Evolutionary conservation across 2,329 filamentous ascomycete species (phyloP).

Genomic region (Hirsutella minnesotensis): DNA sequence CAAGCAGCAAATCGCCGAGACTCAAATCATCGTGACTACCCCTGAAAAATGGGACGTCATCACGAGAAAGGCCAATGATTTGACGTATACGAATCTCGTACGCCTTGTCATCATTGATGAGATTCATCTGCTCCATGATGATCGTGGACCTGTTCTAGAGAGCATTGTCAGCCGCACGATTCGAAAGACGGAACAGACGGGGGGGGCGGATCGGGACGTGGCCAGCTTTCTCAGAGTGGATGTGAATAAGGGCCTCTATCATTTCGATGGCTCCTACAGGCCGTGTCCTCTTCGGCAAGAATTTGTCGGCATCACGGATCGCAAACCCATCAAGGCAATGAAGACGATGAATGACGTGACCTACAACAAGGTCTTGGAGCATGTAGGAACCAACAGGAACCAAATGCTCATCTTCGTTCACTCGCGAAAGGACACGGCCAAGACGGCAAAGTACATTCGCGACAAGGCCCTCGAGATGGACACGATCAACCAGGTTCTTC

Average conservation of each 20-base stretch:
- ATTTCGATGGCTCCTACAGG: constrained; percentile 89
- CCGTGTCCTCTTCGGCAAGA: constrained; percentile 93
- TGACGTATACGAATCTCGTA: constrained; percentile 95
- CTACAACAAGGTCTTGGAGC: constrained; percentile 93
- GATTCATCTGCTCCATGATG: constrained; percentile 94
- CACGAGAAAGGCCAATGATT: constrained; percentile 91
- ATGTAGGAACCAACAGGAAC: constrained; percentile 83
- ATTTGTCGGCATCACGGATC: constrained; percentile 93
- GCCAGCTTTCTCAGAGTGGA: constrained; percentile 92
- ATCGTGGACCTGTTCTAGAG: constrained; percentile 90
- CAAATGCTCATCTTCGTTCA: constrained; percentile 99
- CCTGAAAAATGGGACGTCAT: constrained; percentile 99
- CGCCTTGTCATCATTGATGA: constrained; percentile 94
- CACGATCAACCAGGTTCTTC: constrained; percentile 89
- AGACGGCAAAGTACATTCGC: constrained; percentile 89
- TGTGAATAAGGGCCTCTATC: constrained; percentile 73
- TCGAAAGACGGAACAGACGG: constrained; percentile 83
- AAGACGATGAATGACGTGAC: constrained; percentile 99
- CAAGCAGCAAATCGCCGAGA: constrained; percentile 96
- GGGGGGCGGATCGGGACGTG: constrained; percentile 86
- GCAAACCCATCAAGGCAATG: constrained; percentile 96
- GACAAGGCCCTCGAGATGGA: constrained; percentile 97
- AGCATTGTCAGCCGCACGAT: constrained; percentile 95
- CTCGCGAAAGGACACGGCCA: constrained; percentile 94
- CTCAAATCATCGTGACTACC: constrained; percentile 94